These are phyloP conservation scores for Chaetoscypha palmicola DNA, from an alignment of 2,329 filamentous ascomycete genomes.

Conservation along the genomic window DNA sequence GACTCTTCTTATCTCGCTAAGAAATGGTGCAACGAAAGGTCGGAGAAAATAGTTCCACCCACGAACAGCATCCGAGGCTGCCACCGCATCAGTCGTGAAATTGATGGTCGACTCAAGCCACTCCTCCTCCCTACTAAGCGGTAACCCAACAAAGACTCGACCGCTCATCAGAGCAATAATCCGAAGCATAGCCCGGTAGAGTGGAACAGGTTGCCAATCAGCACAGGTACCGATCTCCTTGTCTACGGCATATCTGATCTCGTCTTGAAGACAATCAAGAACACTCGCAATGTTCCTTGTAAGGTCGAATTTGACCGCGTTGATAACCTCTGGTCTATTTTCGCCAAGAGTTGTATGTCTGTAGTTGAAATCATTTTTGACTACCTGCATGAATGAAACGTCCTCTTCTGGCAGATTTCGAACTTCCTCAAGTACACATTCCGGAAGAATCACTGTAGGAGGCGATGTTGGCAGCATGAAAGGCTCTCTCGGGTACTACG, in stretches of 20 bases:
- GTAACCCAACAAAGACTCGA: slow-evolving; percentile 23
- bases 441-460: slow-evolving; percentile 22
- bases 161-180: slow-evolving; percentile 36
- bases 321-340: slow-evolving; percentile 9
- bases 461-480: slow-evolving; percentile 13
- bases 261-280: slow-evolving; percentile 22
- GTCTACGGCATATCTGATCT: slow-evolving; percentile 18
- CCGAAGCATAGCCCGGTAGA: slow-evolving; percentile 31
- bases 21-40: slow-evolving; percentile 9
- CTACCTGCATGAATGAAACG: slow-evolving; percentile 18
- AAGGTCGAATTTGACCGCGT: slow-evolving; percentile 22
- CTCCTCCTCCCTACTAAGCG: slow-evolving; percentile 23
- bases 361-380: slow-evolving; percentile 11
- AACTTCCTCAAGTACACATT: slow-evolving; percentile 19
- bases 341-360: slow-evolving; percentile 21
- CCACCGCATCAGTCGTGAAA: slow-evolving; percentile 12
- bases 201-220: slow-evolving; percentile 30
- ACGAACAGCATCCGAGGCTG: slow-evolving; percentile 8
- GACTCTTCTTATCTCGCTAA: slow-evolving; percentile 12
- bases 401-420: slow-evolving; percentile 21
- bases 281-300: slow-evolving; percentile 18
- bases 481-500: slow-evolving; percentile 19
- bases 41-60: slow-evolving; percentile 11
- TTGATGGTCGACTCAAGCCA: slow-evolving; percentile 20
- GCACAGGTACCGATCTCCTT: slow-evolving; percentile 19